phyloP scores from a whole-genome alignment of 108 stramenopile genomes.

The Conticribra guillardii region DNA sequence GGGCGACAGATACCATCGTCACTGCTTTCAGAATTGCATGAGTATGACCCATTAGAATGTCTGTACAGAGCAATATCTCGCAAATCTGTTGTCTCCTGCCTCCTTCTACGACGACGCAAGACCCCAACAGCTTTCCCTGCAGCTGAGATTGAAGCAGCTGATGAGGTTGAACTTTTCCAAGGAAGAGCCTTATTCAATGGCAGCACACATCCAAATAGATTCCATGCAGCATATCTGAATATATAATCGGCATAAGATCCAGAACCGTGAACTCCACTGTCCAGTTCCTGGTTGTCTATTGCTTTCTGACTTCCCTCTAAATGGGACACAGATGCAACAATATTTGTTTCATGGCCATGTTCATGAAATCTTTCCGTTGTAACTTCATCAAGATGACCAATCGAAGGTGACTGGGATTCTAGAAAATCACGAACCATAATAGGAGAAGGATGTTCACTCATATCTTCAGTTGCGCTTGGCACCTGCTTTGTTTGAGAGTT shows the following conservation, averaged over 20 bases:
- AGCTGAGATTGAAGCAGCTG: constrained; percentile 1
- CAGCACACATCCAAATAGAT: constrained; percentile 60
- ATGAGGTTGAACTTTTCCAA: constrained; percentile 52
- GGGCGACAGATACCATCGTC: too few species aligned
- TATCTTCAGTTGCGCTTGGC: too few species aligned
- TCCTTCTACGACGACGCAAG: constrained; percentile 36
- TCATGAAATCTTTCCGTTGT: too few species aligned
- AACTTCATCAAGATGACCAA: too few species aligned
- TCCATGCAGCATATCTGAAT: constrained; percentile 69
- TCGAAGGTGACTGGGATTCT: too few species aligned
- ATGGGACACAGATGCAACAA: too few species aligned
- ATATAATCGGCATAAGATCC: constrained; percentile 85
- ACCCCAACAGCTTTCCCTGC: constrained; percentile 23
- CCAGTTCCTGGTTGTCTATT: constrained; percentile 8
- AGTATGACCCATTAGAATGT: constrained; percentile 57
- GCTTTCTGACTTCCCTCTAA: too few species aligned
- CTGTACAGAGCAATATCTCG: constrained; percentile 65
- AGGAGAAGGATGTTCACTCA: too few species aligned
- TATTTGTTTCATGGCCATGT: too few species aligned
- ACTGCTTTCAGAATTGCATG: constrained; percentile 18
- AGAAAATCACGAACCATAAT: too few species aligned
- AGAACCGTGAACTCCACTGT: constrained; percentile 54
- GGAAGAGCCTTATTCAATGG: constrained; percentile 41
- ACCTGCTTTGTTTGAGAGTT: too few species aligned
- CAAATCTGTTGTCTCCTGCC: constrained; percentile 62